These are phyloP conservation scores for Populus tremula DNA, from an alignment of 345 rosid species.

Conservation along the genomic window DNA sequence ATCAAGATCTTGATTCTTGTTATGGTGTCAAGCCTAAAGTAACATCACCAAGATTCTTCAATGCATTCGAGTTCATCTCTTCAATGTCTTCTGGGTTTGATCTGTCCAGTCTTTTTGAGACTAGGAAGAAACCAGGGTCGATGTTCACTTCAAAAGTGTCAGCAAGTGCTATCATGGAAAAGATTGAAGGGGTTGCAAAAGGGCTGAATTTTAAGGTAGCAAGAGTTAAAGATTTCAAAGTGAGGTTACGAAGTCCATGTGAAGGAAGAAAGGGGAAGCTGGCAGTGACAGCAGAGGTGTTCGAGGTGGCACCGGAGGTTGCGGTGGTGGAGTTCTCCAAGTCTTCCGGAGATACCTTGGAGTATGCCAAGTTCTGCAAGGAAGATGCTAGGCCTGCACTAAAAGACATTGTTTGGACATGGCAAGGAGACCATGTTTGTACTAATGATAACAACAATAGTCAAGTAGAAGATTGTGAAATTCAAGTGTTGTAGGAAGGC, in stretches of 20 bases:
- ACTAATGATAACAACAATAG: background rate
- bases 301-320: conserved; percentile 39
- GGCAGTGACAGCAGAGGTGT: conserved; percentile 31
- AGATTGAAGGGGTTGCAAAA: conserved; percentile 24
- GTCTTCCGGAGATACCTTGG: conserved; percentile 37
- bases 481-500: background rate
- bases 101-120: conserved; percentile 26
- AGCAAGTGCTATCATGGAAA: conserved; percentile 16
- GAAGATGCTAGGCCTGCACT: conserved; percentile 32
- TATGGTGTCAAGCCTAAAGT: background rate
- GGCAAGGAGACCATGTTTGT: conserved; percentile 70
- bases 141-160: conserved; percentile 28
- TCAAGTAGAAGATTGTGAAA: background rate
- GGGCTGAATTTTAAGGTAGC: conserved; percentile 19
- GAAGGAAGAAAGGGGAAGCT: conserved; percentile 35
- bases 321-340: conserved; percentile 42
- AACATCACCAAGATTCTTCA: conserved; percentile 28
- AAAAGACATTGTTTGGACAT: conserved; percentile 67
- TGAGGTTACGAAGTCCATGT: conserved; percentile 10
- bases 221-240: conserved; percentile 21
- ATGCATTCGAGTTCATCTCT: conserved; percentile 35
- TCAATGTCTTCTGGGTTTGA: conserved; percentile 37
- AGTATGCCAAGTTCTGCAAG: conserved; percentile 27
- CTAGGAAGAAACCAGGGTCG: conserved; percentile 17
- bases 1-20: background rate